phyloP scores from a whole-genome alignment of 1,284 basidiomycete species.

The Golubevia pallescens region DNA sequence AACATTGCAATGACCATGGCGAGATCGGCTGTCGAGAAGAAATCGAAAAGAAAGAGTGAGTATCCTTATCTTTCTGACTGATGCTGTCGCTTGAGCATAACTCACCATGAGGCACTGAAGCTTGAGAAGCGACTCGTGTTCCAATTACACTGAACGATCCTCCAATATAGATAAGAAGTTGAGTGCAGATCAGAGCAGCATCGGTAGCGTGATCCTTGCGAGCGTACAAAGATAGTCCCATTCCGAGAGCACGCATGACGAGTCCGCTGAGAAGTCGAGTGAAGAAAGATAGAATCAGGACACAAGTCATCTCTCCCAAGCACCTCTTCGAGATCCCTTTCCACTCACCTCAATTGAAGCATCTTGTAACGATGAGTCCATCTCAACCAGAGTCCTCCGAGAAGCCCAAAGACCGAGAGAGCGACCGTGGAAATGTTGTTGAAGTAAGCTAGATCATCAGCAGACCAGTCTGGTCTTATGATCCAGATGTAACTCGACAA shows the following conservation, averaged over 20 bases:
- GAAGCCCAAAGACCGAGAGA: conserved; percentile 65
- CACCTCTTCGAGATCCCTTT: too few species aligned
- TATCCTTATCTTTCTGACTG: not conserved
- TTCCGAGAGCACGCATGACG: conserved; percentile 14
- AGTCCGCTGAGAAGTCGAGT: conserved; percentile 4
- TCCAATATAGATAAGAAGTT: conserved; percentile 31
- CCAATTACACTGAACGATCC: conserved; percentile 33
- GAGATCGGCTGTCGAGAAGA: conserved; percentile 37
- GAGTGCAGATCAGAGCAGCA: conserved; percentile 18
- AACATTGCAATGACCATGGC: conserved; percentile 45
- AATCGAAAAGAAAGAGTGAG: not conserved
- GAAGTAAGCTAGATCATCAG: conserved; percentile 25
- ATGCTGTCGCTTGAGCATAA: not conserved
- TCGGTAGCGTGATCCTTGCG: conserved; percentile 14
- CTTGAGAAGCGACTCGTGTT: conserved; percentile 46
- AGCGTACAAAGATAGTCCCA: not conserved
- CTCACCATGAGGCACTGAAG: conserved; percentile 43
- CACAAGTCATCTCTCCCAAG: too few species aligned
- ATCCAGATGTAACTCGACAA: conserved; percentile 20
- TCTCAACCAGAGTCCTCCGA: conserved; percentile 66
- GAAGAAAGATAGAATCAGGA: too few species aligned
- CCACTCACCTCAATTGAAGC: conserved; percentile 21
- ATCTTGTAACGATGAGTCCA: conserved; percentile 67
- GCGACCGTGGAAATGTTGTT: conserved; percentile 43
- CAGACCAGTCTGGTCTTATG: conserved; percentile 22